phyloP scores from a whole-genome alignment of 1,284 basidiomycete genomes.

The Papiliotrema fonsecae region DNA sequence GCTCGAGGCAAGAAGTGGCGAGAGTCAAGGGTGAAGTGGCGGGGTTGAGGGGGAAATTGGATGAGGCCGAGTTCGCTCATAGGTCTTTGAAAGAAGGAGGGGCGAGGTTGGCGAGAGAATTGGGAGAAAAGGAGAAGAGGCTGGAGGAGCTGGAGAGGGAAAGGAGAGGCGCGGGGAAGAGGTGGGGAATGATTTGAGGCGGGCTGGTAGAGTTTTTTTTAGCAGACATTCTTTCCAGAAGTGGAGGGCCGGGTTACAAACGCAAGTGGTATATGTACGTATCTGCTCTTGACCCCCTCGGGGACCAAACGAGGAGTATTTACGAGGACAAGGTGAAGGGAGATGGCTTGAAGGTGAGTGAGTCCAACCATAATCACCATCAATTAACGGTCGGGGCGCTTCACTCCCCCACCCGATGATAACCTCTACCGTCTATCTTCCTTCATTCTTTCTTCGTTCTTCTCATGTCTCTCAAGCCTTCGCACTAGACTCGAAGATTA shows the following conservation, averaged over 20 bases:
- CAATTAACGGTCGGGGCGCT: no score
- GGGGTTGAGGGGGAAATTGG: conserved; percentile 5
- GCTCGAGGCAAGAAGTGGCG: background rate
- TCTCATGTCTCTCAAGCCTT: background rate
- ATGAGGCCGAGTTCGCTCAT: conserved; percentile 17
- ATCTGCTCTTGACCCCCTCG: no score
- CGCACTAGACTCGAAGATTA: background rate
- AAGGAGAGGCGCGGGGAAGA: background rate
- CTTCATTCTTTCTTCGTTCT: background rate
- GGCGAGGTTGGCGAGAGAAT: conserved; percentile 12
- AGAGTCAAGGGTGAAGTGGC: conserved; percentile 3
- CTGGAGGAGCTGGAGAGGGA: conserved; percentile 6
- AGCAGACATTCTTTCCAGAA: no score
- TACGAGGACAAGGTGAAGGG: no score
- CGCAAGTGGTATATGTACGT: no score
- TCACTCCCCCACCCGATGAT: background rate
- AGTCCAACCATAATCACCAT: no score
- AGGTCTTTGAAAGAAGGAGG: conserved; percentile 14
- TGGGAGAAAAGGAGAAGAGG: conserved; percentile 11
- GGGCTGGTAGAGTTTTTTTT: no score
- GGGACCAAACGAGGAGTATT: no score
- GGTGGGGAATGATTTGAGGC: conserved; percentile 4
- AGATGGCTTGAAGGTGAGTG: no score
- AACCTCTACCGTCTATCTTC: background rate
- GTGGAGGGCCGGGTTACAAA: no score